Evolutionary conservation across 78 protist species (phyloP).

Genomic region (Trichosphaerium sp.): DNA sequence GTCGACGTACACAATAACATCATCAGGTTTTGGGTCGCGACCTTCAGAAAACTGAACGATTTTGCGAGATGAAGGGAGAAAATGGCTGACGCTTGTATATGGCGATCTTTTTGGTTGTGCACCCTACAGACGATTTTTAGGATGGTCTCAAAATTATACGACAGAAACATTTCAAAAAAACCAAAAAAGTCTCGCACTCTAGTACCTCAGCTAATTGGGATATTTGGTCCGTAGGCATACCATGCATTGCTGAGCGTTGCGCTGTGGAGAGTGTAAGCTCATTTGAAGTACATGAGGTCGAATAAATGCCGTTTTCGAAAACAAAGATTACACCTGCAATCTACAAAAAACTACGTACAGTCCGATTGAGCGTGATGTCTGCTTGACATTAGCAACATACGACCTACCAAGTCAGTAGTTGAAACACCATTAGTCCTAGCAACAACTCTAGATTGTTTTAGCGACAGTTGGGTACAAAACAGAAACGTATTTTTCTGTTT

Average conservation of each 20-base stretch:
- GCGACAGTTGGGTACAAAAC: too few species aligned
- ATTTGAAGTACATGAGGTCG: too few species aligned
- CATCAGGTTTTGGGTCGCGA: constrained; percentile 52
- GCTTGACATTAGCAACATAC: constrained; percentile 83
- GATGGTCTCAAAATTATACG: background rate
- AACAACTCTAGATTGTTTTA: constrained; percentile 38
- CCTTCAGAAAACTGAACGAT: constrained; percentile 64
- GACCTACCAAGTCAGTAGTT: constrained; percentile 88
- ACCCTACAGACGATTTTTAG: background rate
- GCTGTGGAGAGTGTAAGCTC: too few species aligned
- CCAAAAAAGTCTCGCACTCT: too few species aligned
- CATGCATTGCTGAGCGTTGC: too few species aligned
- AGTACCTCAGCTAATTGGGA: too few species aligned
- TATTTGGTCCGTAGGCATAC: too few species aligned
- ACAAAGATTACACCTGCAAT: background rate
- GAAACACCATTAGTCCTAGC: constrained; percentile 79
- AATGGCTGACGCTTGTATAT: constrained; percentile 55
- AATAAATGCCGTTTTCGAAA: too few species aligned
- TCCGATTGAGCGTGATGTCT: constrained; percentile 29
- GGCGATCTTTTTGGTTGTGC: constrained; percentile 12
- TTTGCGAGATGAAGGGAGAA: constrained; percentile 39
- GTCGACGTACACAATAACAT: constrained; percentile 81
- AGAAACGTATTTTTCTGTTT: background rate
- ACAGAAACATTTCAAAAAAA: too few species aligned
- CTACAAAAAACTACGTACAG: background rate